phyloP scores from a whole-genome alignment of 1,139 yeast genomes.

The Zygosaccharomyces sapae region DNA sequence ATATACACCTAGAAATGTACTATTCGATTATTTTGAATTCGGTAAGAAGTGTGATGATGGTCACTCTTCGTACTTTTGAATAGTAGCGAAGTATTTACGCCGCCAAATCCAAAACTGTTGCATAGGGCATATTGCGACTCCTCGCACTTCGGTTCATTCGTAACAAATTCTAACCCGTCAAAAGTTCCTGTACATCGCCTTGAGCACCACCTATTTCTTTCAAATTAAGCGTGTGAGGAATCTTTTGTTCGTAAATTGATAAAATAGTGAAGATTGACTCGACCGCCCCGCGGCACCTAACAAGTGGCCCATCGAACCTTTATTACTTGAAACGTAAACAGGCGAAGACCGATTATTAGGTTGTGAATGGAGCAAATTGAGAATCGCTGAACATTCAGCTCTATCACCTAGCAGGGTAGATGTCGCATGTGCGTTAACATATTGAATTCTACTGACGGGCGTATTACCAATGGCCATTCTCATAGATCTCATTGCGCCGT shows the following conservation, averaged over 20 bases:
- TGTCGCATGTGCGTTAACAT: slow-evolving; percentile 96
- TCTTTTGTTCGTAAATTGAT: slow-evolving; percentile 51
- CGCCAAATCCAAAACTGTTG: slow-evolving; percentile 97
- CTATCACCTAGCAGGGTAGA: slow-evolving; percentile 85
- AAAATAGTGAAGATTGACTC: slow-evolving; percentile 79
- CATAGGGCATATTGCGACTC: slow-evolving; percentile 60
- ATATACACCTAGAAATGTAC: slow-evolving; percentile 1
- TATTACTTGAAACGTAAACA: slow-evolving; percentile 68
- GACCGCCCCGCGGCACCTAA: slow-evolving; percentile 96
- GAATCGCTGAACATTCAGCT: slow-evolving; percentile 79
- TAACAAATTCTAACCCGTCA: slow-evolving; percentile 55
- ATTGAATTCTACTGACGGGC: slow-evolving; percentile 51
- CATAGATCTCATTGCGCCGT: slow-evolving; percentile 86
- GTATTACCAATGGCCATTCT: slow-evolving; percentile 59
- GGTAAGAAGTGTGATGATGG: too few relatives aligned
- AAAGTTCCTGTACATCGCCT: slow-evolving; percentile 43
- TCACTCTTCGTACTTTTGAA: slow-evolving; percentile 47
- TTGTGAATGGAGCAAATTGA: slow-evolving; percentile 41
- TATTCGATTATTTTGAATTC: background rate
- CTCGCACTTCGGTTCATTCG: slow-evolving; percentile 39
- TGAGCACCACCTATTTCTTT: slow-evolving; percentile 46
- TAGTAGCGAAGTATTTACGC: slow-evolving; percentile 75
- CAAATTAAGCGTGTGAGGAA: slow-evolving; percentile 83
- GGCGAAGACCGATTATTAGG: slow-evolving; percentile 29
- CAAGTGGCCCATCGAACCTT: slow-evolving; percentile 90